Evolutionary conservation across 1,284 basidiomycete species (phyloP), one percentile per base, ranked within the genome.

Genomic region (Microbotryum saponariae): DNA sequence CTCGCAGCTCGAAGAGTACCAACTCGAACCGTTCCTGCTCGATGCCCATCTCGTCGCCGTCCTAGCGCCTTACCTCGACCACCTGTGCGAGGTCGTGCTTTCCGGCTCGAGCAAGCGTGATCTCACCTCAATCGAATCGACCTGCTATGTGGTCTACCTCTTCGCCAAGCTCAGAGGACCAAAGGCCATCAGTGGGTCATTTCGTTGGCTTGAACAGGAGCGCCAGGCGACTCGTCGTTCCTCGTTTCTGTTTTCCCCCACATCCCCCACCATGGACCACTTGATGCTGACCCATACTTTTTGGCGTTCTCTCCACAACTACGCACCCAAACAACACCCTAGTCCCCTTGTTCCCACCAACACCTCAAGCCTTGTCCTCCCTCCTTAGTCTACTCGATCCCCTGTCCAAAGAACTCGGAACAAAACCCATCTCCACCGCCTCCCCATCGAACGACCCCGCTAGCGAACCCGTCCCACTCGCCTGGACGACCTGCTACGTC

Each of bases 311-410:
- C 37, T 42, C 37, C 12, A 42, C 37, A 42, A 9, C 37, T 9
- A 42, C 37, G 37, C 37, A 37, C 14, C 9, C 33, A n/a, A 27
- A 31, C 31, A 31, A 9, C 6, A 31, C 7, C 31, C 8, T 64
- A 93, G 91, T 86, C 60, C 85, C 88, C 65, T 91, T 89, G 77
- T 93, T 97, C 72, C 91, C 94, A 44, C 91, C 96, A 72, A 85
- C 90, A 68, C 82, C 94, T 33, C 79, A 82, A 1, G 90, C 97
- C 74, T 79, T 98, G 3, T 80, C 84, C 1, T 81, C 89, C 51
- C 86, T 87, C 0, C 77, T 96, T 18, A 77, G 80, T 16, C 86
- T 86, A 66, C 81, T 91, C 67, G 78, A 80, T 44, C 73, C 37
- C 37, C 37, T 42, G 4, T 42, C 37, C 12, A 14, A 42, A 42